These are phyloP conservation scores for Neonectria ditissima DNA, from an alignment of 2,329 filamentous ascomycete genomes.

Conservation along the genomic window DNA sequence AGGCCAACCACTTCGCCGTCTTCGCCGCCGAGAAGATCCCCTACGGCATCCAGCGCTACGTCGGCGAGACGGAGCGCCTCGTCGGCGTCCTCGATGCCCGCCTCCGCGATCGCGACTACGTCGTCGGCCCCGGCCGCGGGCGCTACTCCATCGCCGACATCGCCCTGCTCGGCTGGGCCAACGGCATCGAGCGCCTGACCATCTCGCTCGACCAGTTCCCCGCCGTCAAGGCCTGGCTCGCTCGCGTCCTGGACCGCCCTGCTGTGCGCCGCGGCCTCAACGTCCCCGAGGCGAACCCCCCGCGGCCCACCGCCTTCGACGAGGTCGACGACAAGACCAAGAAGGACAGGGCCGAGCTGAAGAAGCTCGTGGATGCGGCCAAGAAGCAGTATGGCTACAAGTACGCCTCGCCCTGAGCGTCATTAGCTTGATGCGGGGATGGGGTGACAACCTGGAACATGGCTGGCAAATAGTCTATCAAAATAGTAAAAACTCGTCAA, in stretches of 20 bases:
- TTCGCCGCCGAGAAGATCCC: constrained; percentile 76
- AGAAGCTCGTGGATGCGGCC: constrained; percentile 51
- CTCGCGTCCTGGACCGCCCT: constrained; percentile 73
- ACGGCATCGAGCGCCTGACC: constrained; percentile 54
- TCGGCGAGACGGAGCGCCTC: constrained; percentile 79
- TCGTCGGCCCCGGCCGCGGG: constrained; percentile 65
- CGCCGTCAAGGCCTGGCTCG: constrained; percentile 78
- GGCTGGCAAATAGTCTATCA: neutral
- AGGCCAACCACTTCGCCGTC: constrained; percentile 79
- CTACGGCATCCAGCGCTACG: constrained; percentile 79
- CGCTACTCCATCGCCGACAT: constrained; percentile 79
- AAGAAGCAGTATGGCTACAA: constrained; percentile 63
- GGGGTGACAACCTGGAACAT: constrained; percentile 10
- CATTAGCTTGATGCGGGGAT: neutral
- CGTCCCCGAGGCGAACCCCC: constrained; percentile 65
- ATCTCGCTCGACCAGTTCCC: constrained; percentile 73
- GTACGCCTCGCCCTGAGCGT: constrained; percentile 55
- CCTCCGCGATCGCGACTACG: constrained; percentile 63
- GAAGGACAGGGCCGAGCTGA: constrained; percentile 42
- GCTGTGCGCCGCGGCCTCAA: constrained; percentile 79
- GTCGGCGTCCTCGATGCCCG: constrained; percentile 79
- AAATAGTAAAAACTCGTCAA: neutral
- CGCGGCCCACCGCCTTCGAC: constrained; percentile 32
- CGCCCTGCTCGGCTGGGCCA: constrained; percentile 77
- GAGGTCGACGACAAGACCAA: constrained; percentile 36